Conservation (phyloP, 176 grass and related monocot species). For the Puccinellia tenuiflora region DNA sequence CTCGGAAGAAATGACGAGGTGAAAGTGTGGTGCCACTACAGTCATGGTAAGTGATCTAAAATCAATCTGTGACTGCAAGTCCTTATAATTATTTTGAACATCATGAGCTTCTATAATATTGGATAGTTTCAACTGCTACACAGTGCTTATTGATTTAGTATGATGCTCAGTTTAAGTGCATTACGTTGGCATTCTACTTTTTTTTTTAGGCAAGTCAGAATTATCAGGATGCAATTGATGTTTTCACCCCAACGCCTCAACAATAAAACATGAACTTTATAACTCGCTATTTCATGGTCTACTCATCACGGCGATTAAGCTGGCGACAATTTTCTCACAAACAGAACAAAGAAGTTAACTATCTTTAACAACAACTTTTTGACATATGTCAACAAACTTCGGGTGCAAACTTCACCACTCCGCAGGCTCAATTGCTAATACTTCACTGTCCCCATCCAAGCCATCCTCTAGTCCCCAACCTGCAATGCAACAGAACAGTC, state of each 20-base stretch:
- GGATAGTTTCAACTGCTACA: too few species aligned
- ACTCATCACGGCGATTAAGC: neutral
- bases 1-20: too few species aligned
- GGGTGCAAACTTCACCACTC: neutral
- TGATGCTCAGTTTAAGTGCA: too few species aligned
- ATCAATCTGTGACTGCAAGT: too few species aligned
- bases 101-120: too few species aligned
- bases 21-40: too few species aligned
- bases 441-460: neutral
- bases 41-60: too few species aligned
- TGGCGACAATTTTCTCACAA: neutral
- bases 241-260: neutral
- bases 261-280: neutral
- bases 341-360: neutral
- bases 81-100: too few species aligned
- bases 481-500: neutral
- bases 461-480: neutral
- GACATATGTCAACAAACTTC: conserved; percentile 13
- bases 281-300: neutral
- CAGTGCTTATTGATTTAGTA: too few species aligned
- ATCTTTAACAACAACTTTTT: conserved; percentile 12
- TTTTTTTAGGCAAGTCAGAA: too few species aligned
- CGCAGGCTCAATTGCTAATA: neutral
- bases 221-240: too few species aligned
- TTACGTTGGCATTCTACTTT: too few species aligned